Evolutionary conservation across 805 yeast genomes (phyloP).

Genomic region (Saccharomycopsis fermentans): DNA sequence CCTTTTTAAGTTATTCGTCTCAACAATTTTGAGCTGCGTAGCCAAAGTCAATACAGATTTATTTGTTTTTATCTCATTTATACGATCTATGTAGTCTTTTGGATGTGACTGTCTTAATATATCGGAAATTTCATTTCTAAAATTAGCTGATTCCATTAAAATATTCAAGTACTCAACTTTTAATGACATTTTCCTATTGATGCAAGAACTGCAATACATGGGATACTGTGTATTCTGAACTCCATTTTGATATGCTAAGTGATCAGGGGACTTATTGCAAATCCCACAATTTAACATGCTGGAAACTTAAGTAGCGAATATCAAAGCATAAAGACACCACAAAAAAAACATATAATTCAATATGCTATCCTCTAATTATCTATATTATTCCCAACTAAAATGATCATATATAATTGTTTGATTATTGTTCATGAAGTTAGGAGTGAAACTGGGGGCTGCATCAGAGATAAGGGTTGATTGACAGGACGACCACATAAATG

Average conservation of each 20-base stretch:
- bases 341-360: too few species aligned
- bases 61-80: background rate
- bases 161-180: constrained; percentile 5
- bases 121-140: background rate
- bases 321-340: background rate
- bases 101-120: background rate
- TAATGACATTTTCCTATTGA: background rate
- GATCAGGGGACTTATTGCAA: constrained; percentile 9
- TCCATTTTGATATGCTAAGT: constrained; percentile 2
- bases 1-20: background rate
- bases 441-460: background rate
- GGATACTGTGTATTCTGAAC: background rate
- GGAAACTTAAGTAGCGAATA: background rate
- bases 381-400: too few species aligned
- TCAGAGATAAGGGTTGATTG: background rate
- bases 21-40: background rate
- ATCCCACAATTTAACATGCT: constrained; percentile 8
- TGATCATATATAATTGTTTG: too few species aligned
- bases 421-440: too few species aligned
- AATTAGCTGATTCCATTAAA: background rate
- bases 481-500: background rate
- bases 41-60: background rate
- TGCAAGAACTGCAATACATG: constrained; percentile 11
- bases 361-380: background rate
- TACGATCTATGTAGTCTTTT: background rate